Conservation (phyloP, 2,329 filamentous ascomycete species). For the Exophiala xenobiotica region DNA sequence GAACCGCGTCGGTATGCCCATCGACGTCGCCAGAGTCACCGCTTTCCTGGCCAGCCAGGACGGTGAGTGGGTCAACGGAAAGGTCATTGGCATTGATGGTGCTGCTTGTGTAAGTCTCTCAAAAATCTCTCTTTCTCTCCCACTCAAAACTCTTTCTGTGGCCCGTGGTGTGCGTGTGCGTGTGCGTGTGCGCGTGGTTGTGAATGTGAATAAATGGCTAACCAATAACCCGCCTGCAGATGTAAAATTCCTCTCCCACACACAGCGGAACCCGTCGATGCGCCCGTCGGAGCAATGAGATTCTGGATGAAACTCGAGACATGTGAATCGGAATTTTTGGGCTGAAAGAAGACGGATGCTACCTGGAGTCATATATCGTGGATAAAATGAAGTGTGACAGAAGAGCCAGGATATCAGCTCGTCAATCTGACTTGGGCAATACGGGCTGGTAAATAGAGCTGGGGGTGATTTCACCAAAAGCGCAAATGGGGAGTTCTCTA, state of each 20-base stretch:
- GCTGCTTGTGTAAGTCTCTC: conserved; percentile 30
- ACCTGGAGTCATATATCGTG: neutral
- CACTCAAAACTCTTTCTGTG: neutral
- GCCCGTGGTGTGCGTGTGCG: too few species aligned
- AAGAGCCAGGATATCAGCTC: too few species aligned
- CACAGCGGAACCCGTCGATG: neutral
- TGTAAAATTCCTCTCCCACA: neutral
- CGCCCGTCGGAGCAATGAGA: neutral
- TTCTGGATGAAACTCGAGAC: too few species aligned
- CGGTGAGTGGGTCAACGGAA: conserved; percentile 57
- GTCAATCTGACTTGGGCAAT: too few species aligned
- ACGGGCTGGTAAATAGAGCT: too few species aligned
- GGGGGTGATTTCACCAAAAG: too few species aligned
- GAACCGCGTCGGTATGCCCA: conserved; percentile 57
- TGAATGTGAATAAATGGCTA: neutral
- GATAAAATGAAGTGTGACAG: neutral
- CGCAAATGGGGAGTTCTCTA: neutral
- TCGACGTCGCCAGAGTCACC: conserved; percentile 60
- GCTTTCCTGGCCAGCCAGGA: conserved; percentile 57
- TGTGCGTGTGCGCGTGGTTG: too few species aligned
- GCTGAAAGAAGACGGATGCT: too few species aligned
- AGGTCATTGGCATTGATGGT: conserved; percentile 39
- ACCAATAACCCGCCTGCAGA: neutral
- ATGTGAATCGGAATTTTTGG: too few species aligned
- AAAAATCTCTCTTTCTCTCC: neutral